Percentiles rank a stretch among this genome's conserved stretches.
Conservation (phyloP, 257 asterid species). For the Nicotiana tomentosiformis region DNA sequence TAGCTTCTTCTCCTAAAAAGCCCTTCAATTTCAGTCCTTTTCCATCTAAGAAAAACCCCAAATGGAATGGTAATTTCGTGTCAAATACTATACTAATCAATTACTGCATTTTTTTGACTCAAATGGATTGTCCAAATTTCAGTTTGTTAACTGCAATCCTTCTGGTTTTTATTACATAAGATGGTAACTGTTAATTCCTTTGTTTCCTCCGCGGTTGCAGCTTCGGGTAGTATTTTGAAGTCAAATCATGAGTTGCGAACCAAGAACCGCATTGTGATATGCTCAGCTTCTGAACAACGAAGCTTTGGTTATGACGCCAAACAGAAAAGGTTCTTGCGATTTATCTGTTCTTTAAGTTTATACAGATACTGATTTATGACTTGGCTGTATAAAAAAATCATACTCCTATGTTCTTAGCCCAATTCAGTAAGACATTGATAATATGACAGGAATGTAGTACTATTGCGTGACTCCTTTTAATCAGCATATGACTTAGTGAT, state of each 20-base stretch:
- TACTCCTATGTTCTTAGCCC: background rate
- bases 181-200: background rate
- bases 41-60: constrained; percentile 10
- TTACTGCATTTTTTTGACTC: background rate
- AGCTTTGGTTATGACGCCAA: background rate
- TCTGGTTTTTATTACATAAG: background rate
- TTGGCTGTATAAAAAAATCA: background rate
- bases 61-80: constrained; percentile 24
- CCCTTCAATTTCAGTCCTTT: constrained; percentile 8
- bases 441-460: background rate
- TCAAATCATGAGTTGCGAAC: background rate
- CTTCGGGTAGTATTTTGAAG: background rate
- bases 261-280: background rate
- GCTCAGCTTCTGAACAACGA: background rate
- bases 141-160: background rate
- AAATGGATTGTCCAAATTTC: background rate
- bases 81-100: background rate
- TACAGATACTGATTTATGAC: background rate
- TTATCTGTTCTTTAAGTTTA: background rate
- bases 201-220: background rate
- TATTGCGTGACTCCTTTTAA: background rate
- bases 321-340: background rate
- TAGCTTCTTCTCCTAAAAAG: constrained; percentile 13
- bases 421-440: background rate
- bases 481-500: background rate